Percentiles rank a stretch among this genome's conserved stretches.
These are phyloP conservation scores for Picochlorum sp. DNA, from an alignment of 139 green algal genomes.

Conservation along the genomic window DNA sequence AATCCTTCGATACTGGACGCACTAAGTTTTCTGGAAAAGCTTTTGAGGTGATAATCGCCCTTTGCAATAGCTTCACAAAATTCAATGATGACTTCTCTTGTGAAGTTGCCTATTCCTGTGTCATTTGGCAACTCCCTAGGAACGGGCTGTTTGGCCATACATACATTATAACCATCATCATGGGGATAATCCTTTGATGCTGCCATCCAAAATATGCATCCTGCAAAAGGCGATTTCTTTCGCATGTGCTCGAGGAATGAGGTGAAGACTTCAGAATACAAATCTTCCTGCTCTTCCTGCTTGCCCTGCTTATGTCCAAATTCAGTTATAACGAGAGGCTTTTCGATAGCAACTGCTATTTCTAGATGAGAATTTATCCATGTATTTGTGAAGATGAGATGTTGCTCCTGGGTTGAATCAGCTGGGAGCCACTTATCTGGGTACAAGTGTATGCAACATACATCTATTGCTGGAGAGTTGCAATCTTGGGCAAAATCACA, in stretches of 20 bases:
- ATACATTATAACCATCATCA: conserved; percentile 53
- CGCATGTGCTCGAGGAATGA: conserved; percentile 6
- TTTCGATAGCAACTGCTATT: conserved; percentile 16
- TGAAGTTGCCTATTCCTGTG: neutral
- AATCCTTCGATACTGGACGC: neutral
- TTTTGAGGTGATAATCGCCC: neutral
- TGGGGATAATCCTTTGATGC: conserved; percentile 38
- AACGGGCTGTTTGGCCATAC: too few relatives aligned
- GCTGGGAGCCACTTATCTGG: conserved; percentile 46
- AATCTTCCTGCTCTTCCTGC: neutral
- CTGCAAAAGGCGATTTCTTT: conserved; percentile 2
- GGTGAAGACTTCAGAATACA: neutral
- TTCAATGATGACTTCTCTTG: neutral
- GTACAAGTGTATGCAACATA: conserved; percentile 55
- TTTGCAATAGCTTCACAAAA: neutral
- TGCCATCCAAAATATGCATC: conserved; percentile 37
- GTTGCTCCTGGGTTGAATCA: conserved; percentile 5
- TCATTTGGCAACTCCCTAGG: too few relatives aligned
- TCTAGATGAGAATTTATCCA: conserved; percentile 31
- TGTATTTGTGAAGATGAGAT: conserved; percentile 14
- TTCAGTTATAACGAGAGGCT: conserved; percentile 47
- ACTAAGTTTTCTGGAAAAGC: neutral
- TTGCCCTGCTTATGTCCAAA: conserved; percentile 39
- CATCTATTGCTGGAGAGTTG: conserved; percentile 39
- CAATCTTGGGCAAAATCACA: conserved; percentile 45